phyloP scores from a whole-genome alignment of 331 rosid species.

The Arachis monticola region DNA sequence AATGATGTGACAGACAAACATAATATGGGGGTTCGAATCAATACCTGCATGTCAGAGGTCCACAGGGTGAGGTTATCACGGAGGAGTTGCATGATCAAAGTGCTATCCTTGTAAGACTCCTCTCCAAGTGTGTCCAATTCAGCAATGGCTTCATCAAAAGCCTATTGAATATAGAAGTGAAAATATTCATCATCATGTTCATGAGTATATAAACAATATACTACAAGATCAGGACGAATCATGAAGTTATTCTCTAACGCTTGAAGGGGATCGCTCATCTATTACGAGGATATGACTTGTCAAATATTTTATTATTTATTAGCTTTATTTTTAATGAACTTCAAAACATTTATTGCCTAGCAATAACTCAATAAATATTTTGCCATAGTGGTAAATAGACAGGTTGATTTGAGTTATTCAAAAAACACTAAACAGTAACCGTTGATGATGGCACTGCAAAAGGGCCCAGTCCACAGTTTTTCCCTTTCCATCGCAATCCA shows the following conservation, averaged over 20 bases:
- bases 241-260: slow-evolving; percentile 10
- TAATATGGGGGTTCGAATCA: not conserved
- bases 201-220: not conserved
- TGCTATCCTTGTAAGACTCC: slow-evolving; percentile 97
- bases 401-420: not conserved
- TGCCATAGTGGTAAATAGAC: slow-evolving; percentile 8
- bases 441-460: not conserved
- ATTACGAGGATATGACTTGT: not conserved
- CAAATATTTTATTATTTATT: not conserved
- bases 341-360: not conserved
- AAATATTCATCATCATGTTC: slow-evolving; percentile 1
- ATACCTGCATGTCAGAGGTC: slow-evolving; percentile 99
- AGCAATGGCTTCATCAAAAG: slow-evolving; percentile 94
- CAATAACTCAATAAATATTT: not conserved
- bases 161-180: slow-evolving; percentile 47
- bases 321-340: not conserved
- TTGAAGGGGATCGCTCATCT: slow-evolving; percentile 1
- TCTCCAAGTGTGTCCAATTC: slow-evolving; percentile 96
- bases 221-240: not conserved
- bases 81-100: slow-evolving; percentile 98
- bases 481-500: slow-evolving; percentile 6
- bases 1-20: not conserved
- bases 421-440: slow-evolving; percentile 8
- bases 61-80: slow-evolving; percentile 97
- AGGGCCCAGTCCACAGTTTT: slow-evolving; percentile 3